Percentiles rank a stretch among this genome's conserved stretches.
These are phyloP conservation scores for Galerina marginata DNA, from an alignment of 768 basidiomycete species.

Conservation along the genomic window DNA sequence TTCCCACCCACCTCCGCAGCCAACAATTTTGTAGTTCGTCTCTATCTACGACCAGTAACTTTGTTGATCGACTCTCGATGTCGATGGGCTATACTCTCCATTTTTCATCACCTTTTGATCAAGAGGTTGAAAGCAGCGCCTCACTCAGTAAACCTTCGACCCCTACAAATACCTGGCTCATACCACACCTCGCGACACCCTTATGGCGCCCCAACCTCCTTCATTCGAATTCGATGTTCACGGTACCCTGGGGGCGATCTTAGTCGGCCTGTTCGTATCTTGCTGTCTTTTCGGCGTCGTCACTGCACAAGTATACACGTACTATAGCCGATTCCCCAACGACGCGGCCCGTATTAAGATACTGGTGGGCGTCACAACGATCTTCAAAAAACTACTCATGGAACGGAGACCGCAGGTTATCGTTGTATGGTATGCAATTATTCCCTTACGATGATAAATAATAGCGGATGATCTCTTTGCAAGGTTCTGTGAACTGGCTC, in stretches of 20 bases:
- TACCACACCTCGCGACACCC: no score
- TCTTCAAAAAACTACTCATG: not conserved
- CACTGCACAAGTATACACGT: conserved; percentile 7
- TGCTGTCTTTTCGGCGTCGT: conserved; percentile 11
- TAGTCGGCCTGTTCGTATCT: conserved; percentile 7
- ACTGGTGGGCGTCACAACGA: not conserved
- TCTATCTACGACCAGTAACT: no score
- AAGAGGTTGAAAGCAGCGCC: no score
- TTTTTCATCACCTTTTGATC: no score
- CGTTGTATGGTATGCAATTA: not conserved
- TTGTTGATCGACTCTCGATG: no score
- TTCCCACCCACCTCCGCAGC: no score
- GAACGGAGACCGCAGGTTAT: not conserved
- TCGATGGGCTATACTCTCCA: no score
- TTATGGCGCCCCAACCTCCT: not conserved
- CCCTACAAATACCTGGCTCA: no score
- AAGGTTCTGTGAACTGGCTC: conserved; percentile 8
- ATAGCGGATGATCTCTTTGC: not conserved
- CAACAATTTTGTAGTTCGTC: no score
- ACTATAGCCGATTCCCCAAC: conserved; percentile 10
- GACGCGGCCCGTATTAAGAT: not conserved
- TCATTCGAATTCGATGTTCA: not conserved
- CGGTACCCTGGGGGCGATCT: conserved; percentile 10
- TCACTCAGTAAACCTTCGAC: no score
- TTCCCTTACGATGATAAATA: not conserved